These are phyloP conservation scores for Aspergillus phoenicis DNA, from an alignment of 2,329 filamentous ascomycete genomes.

Conservation along the genomic window DNA sequence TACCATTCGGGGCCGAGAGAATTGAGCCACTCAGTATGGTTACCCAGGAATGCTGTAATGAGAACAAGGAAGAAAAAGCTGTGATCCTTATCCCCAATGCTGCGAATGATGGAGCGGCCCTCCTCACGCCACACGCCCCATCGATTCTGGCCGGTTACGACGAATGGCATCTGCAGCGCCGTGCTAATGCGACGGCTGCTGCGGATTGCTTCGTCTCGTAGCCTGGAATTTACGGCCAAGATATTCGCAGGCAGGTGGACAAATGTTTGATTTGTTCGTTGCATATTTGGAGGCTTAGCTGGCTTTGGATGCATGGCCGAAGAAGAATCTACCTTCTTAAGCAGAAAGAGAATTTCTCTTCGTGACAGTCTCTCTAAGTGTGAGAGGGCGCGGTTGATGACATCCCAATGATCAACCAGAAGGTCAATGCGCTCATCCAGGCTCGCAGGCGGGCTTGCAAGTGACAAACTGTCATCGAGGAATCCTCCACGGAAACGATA, in stretches of 20 bases:
- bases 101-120: conserved; percentile 59
- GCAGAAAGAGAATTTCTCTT: conserved; percentile 53
- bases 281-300: conserved; percentile 50
- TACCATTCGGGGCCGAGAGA: conserved; percentile 58
- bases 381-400: conserved; percentile 59
- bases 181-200: conserved; percentile 55
- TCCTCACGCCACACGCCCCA: conserved; percentile 66
- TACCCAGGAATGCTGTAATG: conserved; percentile 61
- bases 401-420: conserved; percentile 61
- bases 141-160: conserved; percentile 60
- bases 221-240: conserved; percentile 46
- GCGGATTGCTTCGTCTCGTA: conserved; percentile 51
- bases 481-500: conserved; percentile 41
- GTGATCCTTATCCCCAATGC: conserved; percentile 58
- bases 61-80: conserved; percentile 63
- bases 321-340: conserved; percentile 51
- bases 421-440: conserved; percentile 58
- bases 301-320: conserved; percentile 46
- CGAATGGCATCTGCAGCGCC: conserved; percentile 59
- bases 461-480: conserved; percentile 46
- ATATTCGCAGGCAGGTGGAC: conserved; percentile 55
- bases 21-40: conserved; percentile 63
- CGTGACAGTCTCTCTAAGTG: conserved; percentile 56
- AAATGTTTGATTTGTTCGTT: conserved; percentile 51
- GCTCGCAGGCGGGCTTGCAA: conserved; percentile 50